Base-by-base conservation (phyloP, 2,329 filamentous ascomycete species). In the Dactylellina sp. region DNA sequence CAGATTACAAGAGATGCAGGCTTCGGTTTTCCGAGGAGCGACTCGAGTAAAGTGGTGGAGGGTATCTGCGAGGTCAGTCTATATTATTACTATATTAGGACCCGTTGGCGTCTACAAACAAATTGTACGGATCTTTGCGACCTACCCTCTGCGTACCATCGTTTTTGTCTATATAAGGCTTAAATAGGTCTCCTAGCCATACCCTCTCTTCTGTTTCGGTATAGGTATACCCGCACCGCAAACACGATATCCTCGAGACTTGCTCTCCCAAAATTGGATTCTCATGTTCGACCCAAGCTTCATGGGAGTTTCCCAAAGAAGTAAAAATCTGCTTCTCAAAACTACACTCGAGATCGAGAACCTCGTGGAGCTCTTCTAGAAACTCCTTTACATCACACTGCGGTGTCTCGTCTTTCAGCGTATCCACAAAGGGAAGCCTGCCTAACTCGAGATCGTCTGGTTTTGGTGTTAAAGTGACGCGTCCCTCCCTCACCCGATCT, bases 301-400 rank as follows among this genome's bases (percentile, higher is more conserved):
- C 37, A 12, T 14, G 14, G 3, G 7, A 20, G 37, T 7, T 4
- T 5, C 14, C 39, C 14, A 20, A 4, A 16, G 18, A 42, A 14
- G 4, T 16, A 22, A 28, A 24, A 25, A 5, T 32, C n/a, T 22
- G 12, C 12, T 1, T 9, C 44, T 49, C 50, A 2, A 4, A 22
- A 2, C 11, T 1, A n/a, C 25, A 32, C 22, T 57, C 52, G 1
- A 12, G 9, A 4, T 49, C 4, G 11, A 57, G 18, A 11, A 18
- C 16, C 7, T 7, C 53, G 6, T 12, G 14, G 2, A 63, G 37
- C 20, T 16, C 35, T n/a, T 59, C 52, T 7, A 66, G 7, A 22
- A 66, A 52, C 22, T 66, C 62, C 22, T n/a, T 57, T 2, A 66
- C 32, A 16, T 66, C 62, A 16, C 53, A 49, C 42, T 59, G 55